Conservation (phyloP, 1,139 yeast genomes). For the Yamadazyma aaseri region DNA sequence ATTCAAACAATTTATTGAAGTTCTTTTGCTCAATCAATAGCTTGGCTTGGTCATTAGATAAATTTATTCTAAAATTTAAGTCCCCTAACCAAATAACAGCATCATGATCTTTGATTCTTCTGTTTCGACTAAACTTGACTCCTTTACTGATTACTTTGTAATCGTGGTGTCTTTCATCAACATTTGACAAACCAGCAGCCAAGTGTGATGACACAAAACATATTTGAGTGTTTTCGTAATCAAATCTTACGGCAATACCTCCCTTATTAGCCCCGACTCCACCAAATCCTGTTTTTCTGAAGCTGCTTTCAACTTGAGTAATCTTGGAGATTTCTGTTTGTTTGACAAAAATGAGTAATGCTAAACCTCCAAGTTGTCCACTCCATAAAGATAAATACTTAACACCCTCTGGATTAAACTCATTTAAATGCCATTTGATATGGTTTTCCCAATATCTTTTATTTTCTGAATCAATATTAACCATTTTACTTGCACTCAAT, state of each 20-base stretch:
- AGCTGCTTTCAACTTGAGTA: constrained; percentile 69
- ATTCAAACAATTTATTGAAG: constrained; percentile 54
- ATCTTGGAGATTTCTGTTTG: constrained; percentile 48
- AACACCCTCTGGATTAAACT: constrained; percentile 28
- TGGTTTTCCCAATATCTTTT: constrained; percentile 78
- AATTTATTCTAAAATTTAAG: constrained; percentile 76
- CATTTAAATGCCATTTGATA: constrained; percentile 57
- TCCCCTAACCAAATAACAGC: constrained; percentile 93
- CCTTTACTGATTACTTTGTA: constrained; percentile 66
- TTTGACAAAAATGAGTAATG: constrained; percentile 68
- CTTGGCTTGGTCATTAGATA: constrained; percentile 70
- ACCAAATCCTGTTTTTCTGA: constrained; percentile 91
- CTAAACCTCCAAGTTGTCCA: constrained; percentile 93
- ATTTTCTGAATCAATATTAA: constrained; percentile 73
- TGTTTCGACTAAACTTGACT: constrained; percentile 48
- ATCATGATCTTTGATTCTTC: constrained; percentile 68
- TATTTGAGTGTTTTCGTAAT: constrained; percentile 68
- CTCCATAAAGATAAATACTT: constrained; percentile 73
- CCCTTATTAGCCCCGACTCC: constrained; percentile 97
- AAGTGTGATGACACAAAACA: constrained; percentile 84
- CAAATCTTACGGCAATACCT: constrained; percentile 81
- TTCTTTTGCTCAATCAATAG: constrained; percentile 49
- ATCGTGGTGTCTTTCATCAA: constrained; percentile 83
- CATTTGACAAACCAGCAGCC: constrained; percentile 84
- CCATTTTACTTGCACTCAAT: constrained; percentile 84